phyloP scores from a whole-genome alignment of 768 basidiomycete species.

The Neoboletus brunneissimus region DNA sequence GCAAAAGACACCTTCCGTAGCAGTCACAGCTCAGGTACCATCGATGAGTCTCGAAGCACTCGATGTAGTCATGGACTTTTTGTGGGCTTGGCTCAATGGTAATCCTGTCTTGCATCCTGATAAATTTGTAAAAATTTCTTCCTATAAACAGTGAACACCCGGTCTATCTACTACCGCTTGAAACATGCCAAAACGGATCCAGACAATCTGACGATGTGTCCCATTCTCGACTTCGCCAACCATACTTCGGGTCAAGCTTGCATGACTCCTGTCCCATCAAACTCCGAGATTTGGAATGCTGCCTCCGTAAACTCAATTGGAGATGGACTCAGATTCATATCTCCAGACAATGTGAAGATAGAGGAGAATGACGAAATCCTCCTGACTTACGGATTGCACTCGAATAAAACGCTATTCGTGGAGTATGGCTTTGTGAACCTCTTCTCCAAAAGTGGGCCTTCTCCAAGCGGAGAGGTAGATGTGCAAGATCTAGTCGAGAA shows the following conservation, averaged over 20 bases:
- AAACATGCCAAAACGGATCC: slow-evolving; percentile 47
- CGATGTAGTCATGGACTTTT: slow-evolving; percentile 41
- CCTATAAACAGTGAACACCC: slow-evolving; percentile 95
- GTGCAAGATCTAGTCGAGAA: slow-evolving; percentile 53
- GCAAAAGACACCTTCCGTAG: slow-evolving; percentile 6
- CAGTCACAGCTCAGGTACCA: background rate
- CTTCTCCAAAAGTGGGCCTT: slow-evolving; percentile 26
- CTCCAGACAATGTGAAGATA: slow-evolving; percentile 44
- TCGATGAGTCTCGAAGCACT: slow-evolving; percentile 1
- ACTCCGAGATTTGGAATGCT: slow-evolving; percentile 36
- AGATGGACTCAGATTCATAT: slow-evolving; percentile 50
- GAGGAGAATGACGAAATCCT: slow-evolving; percentile 61
- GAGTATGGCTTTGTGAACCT: slow-evolving; percentile 87
- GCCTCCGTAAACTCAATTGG: slow-evolving; percentile 36
- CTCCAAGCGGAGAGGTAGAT: slow-evolving; percentile 54
- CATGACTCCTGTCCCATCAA: slow-evolving; percentile 42
- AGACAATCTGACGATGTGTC: slow-evolving; percentile 84
- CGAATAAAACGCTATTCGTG: slow-evolving; percentile 72
- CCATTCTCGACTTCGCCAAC: slow-evolving; percentile 90
- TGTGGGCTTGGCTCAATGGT: slow-evolving; percentile 96
- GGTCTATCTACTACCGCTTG: slow-evolving; percentile 76
- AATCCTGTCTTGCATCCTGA: slow-evolving; percentile 6
- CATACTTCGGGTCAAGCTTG: slow-evolving; percentile 48
- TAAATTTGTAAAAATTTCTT: too few species aligned
- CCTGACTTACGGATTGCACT: slow-evolving; percentile 77